Evolutionary conservation across 768 basidiomycete genomes (phyloP), one percentile per base, ranked within the genome.

Genomic region (Lentinula edodes): DNA sequence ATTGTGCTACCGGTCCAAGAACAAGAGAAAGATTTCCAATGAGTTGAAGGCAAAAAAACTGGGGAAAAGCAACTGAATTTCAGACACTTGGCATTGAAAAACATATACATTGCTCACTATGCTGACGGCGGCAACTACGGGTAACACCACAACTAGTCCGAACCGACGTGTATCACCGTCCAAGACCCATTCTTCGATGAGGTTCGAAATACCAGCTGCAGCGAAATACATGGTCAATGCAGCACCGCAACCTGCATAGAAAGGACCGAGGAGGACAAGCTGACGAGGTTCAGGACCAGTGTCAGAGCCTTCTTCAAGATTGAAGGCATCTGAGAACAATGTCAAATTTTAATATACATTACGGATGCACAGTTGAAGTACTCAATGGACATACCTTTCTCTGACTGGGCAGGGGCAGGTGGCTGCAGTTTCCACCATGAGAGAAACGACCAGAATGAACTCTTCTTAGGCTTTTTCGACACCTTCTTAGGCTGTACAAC

Each of bases 1-100:
- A 91, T 66, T 94, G 92, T 1, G 88, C 82, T 52, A 94, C 87
- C 23, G 92, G 92, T n/a, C 92, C 92, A 61, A 93, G 63, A 16
- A 77, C 48, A 18, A 62, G 65, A 43, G 61, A 62, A 8, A 91
- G 52, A 66, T 90, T 89, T 13, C 82, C 78, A 62, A 91, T 67
- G 41, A 91, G 83, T 67, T 90, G 88, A 18, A 88, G 76, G 57
- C 85, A 86, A 74, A 91, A 91, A 77, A 91, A 91, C 88, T 91
- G 69, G 15, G 3, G 12, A 42, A 50, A 35, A 12, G 16, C 64
- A 23, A 39, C 16, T 20, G 6, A 52, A 41, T 5, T 45, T 20
- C n/a, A 35, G 15, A 20, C n/a, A 16, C 6, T 34, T 32, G 13
- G 6, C 15, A 9, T 46, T 5, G n/a, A 28, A 12, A 10, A 16